A percentile compares a stretch with the other conserved stretches of the same genome.
Evolutionary conservation across 768 basidiomycete species (phyloP).

Genomic region (Lentinula boryana): DNA sequence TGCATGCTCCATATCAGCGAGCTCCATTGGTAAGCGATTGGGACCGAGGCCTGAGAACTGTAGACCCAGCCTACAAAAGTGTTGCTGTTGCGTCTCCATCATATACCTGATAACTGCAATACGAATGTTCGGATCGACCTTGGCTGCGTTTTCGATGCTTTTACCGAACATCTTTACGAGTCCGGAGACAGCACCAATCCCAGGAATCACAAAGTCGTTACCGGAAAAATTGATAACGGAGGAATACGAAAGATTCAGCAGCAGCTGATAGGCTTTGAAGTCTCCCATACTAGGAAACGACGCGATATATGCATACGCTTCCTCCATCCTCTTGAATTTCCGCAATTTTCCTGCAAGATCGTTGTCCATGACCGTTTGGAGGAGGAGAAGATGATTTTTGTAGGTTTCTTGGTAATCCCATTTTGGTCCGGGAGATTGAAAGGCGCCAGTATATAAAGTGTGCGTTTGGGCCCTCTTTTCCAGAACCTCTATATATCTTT

Average conservation of each 20-base stretch:
- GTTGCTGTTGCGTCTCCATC: conserved; percentile 47
- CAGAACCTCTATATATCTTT: conserved; percentile 49
- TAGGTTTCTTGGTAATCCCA: conserved; percentile 40
- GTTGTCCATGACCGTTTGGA: conserved; percentile 54
- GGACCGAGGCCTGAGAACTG: conserved; percentile 47
- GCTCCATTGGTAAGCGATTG: conserved; percentile 42
- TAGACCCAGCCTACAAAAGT: conserved; percentile 57
- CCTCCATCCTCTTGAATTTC: conserved; percentile 47
- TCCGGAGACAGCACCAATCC: conserved; percentile 62
- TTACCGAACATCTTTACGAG: conserved; percentile 62
- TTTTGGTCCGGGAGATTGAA: conserved; percentile 64
- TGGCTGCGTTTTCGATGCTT: conserved; percentile 25
- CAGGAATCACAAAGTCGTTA: conserved; percentile 65
- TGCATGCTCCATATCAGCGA: conserved; percentile 74
- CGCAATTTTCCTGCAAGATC: conserved; percentile 44
- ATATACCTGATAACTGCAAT: conserved; percentile 62
- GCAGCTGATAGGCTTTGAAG: conserved; percentile 67
- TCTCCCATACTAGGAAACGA: conserved; percentile 69
- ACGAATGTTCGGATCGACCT: conserved; percentile 14
- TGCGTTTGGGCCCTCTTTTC: conserved; percentile 24
- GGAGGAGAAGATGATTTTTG: conserved; percentile 58
- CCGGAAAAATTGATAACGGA: conserved; percentile 53
- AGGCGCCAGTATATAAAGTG: conserved; percentile 64
- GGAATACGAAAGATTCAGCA: conserved; percentile 55
- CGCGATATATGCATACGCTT: conserved; percentile 55